These are phyloP conservation scores for Trichoderma hamatum DNA, from an alignment of 2,329 filamentous ascomycete species.

Conservation along the genomic window DNA sequence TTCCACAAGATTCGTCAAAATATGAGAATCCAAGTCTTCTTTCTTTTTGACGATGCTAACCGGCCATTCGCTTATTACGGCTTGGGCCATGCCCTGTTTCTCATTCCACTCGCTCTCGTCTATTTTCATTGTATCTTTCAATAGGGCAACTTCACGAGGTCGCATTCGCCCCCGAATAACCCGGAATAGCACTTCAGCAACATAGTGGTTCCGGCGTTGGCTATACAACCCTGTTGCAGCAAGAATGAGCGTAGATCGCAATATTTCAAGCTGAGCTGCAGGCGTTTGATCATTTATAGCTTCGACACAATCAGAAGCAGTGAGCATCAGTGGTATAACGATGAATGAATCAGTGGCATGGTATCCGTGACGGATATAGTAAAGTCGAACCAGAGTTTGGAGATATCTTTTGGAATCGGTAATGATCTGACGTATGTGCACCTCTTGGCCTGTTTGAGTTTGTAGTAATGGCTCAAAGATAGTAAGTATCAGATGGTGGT, in stretches of 20 bases:
- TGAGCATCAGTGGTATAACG: conserved; percentile 38
- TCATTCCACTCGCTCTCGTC: conserved; percentile 31
- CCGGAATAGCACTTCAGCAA: conserved; percentile 40
- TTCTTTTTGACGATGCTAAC: conserved; percentile 37
- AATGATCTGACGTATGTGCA: not conserved
- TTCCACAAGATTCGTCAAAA: conserved; percentile 27
- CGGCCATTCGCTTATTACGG: conserved; percentile 38
- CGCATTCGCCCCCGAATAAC: conserved; percentile 42
- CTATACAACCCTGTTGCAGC: conserved; percentile 39
- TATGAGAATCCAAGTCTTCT: conserved; percentile 33
- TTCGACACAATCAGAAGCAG: conserved; percentile 27
- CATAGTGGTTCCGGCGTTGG: conserved; percentile 42
- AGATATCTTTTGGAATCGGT: not conserved
- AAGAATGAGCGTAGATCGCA: conserved; percentile 32
- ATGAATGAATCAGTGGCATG: conserved; percentile 31
- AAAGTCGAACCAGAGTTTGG: conserved; percentile 31
- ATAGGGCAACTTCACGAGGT: not conserved
- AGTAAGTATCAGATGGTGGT: not conserved
- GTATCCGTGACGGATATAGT: conserved; percentile 33
- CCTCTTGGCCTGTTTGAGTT: not conserved
- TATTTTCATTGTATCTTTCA: conserved; percentile 21
- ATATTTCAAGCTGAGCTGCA: not conserved
- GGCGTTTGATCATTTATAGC: not conserved
- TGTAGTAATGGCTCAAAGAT: not conserved
- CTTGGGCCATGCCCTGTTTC: conserved; percentile 32